Evolutionary conservation across 192 early-diverging fungal genomes (phyloP), one percentile per base, ranked within the genome.

Genomic region (Phycomyces nitens): DNA sequence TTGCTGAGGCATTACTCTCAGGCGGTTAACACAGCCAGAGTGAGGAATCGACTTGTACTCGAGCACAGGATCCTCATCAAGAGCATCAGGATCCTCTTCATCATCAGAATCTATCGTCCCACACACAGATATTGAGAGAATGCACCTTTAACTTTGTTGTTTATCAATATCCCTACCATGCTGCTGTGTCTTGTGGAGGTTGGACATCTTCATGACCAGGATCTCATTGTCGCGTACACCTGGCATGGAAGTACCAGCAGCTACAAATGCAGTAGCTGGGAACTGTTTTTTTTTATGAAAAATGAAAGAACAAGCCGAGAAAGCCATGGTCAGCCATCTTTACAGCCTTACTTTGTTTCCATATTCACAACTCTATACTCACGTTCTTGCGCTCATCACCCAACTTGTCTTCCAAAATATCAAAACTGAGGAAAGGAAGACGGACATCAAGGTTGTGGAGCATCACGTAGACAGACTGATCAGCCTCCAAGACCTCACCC

Each of bases 381-480:
- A 86, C 84, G 15, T 80, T 83, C 41, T 82, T 88, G 57, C 95
- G 79, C 59, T 84, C 83, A 24, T 75, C 77, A 6, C 95, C 97
- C 39, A 97, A 76, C 41, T 86, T 86, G 72, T 98, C 95, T 20
- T 85, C 81, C 53, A 99, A 78, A 67, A 99, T 82, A 72, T 99
- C 97, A 65, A 99, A 99, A 73, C 89, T 93, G 53, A 99, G 84
- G 71, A 94, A 97, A 26, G 97, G 97, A 92, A 95, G 95, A 70
- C 94, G 85, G 27, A 92, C 90, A 49, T 91, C 81, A 82, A 99
- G 83, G 21, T 81, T 80, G 79, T 99, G 96, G 59, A 99, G 85
- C 97, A 99, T 97, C 62, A 94, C 91, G 78, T 99, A 99, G 0
- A 92, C 90, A 15, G 85, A 88, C 65, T 92, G 89, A 83, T 99